Evolutionary conservation across 1,284 basidiomycete species (phyloP).

Genomic region (Neolentinus lepideus): DNA sequence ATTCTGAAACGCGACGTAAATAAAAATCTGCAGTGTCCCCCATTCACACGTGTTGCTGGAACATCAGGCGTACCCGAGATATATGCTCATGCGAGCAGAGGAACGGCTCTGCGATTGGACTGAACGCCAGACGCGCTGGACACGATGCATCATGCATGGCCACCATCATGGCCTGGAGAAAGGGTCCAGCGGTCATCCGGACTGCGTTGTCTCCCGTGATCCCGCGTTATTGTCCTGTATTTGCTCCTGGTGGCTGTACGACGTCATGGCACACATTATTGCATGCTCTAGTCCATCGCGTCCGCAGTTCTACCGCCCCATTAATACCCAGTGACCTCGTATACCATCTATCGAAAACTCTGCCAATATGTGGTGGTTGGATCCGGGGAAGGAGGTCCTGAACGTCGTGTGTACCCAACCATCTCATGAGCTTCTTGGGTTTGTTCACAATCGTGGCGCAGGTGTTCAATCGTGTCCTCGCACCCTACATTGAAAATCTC

Average conservation of each 20-base stretch:
- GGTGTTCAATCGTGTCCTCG: constrained; percentile 90
- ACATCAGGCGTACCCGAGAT: neutral
- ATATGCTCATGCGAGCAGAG: too few relatives aligned
- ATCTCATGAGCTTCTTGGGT: constrained; percentile 1
- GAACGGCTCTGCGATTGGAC: too few relatives aligned
- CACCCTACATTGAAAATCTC: constrained; percentile 95
- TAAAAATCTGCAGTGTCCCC: neutral
- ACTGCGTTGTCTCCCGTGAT: neutral
- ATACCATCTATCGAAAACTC: neutral
- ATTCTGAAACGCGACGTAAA: neutral
- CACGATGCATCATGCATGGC: too few relatives aligned
- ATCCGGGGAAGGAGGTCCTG: constrained; percentile 68
- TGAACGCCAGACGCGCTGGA: too few relatives aligned
- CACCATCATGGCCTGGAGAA: neutral
- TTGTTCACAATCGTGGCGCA: constrained; percentile 19
- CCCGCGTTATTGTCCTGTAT: neutral
- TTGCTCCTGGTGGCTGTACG: neutral
- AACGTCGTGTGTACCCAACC: constrained; percentile 47
- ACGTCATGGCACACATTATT: neutral
- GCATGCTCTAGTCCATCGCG: neutral
- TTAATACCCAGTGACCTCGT: neutral
- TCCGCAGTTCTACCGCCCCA: neutral
- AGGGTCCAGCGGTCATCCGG: neutral
- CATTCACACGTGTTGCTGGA: neutral
- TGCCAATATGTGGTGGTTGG: constrained; percentile 3